Conservation (phyloP, 2,329 filamentous ascomycete genomes). For the Aureobasidium sp. region DNA sequence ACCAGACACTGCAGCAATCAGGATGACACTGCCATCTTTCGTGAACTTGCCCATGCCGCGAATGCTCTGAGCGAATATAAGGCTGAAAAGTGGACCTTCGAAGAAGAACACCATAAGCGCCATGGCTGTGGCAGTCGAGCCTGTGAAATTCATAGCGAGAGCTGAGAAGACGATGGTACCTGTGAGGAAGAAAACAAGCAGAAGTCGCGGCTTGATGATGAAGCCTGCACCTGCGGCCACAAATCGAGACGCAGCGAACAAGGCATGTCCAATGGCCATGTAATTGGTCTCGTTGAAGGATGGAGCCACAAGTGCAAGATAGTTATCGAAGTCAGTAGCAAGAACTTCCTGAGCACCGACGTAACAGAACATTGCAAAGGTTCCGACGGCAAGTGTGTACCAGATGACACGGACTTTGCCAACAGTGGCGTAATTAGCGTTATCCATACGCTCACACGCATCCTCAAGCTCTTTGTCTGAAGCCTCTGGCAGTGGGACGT, state of each 20-base stretch:
- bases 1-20: constrained; percentile 49
- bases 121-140: constrained; percentile 39
- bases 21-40: constrained; percentile 47
- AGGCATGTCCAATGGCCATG: constrained; percentile 48
- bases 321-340: constrained; percentile 41
- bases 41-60: constrained; percentile 53
- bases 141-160: constrained; percentile 44
- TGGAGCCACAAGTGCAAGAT: constrained; percentile 36
- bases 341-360: constrained; percentile 54
- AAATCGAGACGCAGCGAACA: constrained; percentile 54
- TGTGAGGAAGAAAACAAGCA: constrained; percentile 48
- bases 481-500: constrained; percentile 55
- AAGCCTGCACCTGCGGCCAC: constrained; percentile 46
- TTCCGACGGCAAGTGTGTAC: constrained; percentile 48
- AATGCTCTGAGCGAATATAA: constrained; percentile 52
- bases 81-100: constrained; percentile 53
- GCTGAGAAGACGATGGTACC: constrained; percentile 47
- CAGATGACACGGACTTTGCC: constrained; percentile 45
- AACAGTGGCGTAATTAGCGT: constrained; percentile 41
- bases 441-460: constrained; percentile 44
- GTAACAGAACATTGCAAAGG: constrained; percentile 53
- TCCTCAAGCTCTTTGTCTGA: constrained; percentile 54
- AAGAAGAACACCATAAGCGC: constrained; percentile 51
- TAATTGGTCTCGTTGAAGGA: constrained; percentile 34
- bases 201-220: constrained; percentile 51